Evolutionary conservation across 768 basidiomycete species (phyloP).

Genomic region (Boletus bicolor): DNA sequence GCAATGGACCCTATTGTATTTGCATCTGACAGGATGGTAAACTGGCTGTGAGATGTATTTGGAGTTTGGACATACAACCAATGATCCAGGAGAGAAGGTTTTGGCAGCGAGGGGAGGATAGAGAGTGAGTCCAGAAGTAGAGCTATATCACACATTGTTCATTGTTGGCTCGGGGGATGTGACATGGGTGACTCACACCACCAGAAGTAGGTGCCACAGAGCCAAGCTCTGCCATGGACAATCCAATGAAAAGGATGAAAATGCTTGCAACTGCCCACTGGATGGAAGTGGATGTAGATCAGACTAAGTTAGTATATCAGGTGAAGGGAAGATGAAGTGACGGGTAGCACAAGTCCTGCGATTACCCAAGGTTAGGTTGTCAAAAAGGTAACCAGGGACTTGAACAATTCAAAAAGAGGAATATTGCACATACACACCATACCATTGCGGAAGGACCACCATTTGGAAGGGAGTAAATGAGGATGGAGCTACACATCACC

Average conservation of each 20-base stretch:
- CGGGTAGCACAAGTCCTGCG: slow-evolving; percentile 3
- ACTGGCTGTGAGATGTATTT: background rate
- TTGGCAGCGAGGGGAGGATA: slow-evolving; percentile 53
- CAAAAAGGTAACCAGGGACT: background rate
- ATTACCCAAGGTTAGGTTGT: slow-evolving; percentile 12
- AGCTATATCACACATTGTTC: slow-evolving; percentile 32
- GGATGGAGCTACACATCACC: slow-evolving; percentile 12
- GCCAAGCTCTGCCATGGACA: slow-evolving; percentile 41
- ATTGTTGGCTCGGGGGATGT: background rate
- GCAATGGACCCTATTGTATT: slow-evolving; percentile 56
- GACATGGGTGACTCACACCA: slow-evolving; percentile 27
- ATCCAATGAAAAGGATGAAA: slow-evolving; percentile 38
- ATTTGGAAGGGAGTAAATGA: slow-evolving; percentile 47
- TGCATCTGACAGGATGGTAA: slow-evolving; percentile 31
- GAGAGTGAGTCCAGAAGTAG: slow-evolving; percentile 66
- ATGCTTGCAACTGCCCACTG: slow-evolving; percentile 40
- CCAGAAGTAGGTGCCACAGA: slow-evolving; percentile 43
- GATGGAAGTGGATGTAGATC: background rate
- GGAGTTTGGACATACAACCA: slow-evolving; percentile 45
- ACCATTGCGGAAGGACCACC: slow-evolving; percentile 48
- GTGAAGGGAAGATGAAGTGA: background rate
- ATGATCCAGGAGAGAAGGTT: slow-evolving; percentile 67
- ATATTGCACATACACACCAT: slow-evolving; percentile 37
- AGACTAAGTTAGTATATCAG: background rate
- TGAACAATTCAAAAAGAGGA: background rate